A percentile compares a stretch with the other conserved stretches of the same genome.
These are phyloP conservation scores for Phytopythium aichiense DNA, from an alignment of 352 stramenopile species.

Conservation along the genomic window DNA sequence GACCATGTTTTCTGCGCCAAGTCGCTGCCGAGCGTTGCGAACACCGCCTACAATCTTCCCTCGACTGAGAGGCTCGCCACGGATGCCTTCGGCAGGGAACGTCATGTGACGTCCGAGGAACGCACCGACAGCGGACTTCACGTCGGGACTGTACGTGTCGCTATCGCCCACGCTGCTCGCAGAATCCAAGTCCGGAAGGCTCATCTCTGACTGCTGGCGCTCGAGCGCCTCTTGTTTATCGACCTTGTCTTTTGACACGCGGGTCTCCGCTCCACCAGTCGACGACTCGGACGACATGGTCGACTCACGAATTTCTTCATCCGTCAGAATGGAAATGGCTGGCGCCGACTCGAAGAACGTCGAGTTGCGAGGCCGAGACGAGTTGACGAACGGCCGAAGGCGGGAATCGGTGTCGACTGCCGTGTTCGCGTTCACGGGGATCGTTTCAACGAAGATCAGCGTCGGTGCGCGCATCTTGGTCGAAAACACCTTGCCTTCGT, in stretches of 20 bases:
- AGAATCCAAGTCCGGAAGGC: conserved; percentile 13
- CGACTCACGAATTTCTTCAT: conserved; percentile 22
- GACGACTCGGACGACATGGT: conserved; percentile 27
- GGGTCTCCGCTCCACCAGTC: conserved; percentile 11
- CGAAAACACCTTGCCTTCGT: conserved; percentile 81
- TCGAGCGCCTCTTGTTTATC: conserved; percentile 1
- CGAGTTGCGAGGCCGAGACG: conserved; percentile 43
- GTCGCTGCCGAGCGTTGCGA: conserved; percentile 17
- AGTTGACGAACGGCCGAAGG: conserved; percentile 51
- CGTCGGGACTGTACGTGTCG: conserved; percentile 8
- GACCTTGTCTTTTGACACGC: conserved; percentile 16
- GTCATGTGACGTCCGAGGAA: conserved; percentile 23
- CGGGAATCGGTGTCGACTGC: conserved; percentile 29
- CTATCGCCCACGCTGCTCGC: conserved; percentile 6
- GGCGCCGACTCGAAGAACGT: conserved; percentile 61
- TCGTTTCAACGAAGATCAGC: conserved; percentile 70
- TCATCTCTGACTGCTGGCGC: conserved; percentile 22
- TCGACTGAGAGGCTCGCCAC: conserved; percentile 9
- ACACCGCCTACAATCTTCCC: conserved; percentile 12
- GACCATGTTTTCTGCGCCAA: conserved; percentile 60
- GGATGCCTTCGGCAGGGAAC: conserved; percentile 8
- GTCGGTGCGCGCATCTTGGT: conserved; percentile 81
- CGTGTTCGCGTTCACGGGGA: conserved; percentile 47
- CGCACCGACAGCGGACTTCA: background rate
- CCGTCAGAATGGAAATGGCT: conserved; percentile 3